Base-by-base conservation (phyloP, 192 early-diverging fungal genomes). In the Backusella westeae region DNA sequence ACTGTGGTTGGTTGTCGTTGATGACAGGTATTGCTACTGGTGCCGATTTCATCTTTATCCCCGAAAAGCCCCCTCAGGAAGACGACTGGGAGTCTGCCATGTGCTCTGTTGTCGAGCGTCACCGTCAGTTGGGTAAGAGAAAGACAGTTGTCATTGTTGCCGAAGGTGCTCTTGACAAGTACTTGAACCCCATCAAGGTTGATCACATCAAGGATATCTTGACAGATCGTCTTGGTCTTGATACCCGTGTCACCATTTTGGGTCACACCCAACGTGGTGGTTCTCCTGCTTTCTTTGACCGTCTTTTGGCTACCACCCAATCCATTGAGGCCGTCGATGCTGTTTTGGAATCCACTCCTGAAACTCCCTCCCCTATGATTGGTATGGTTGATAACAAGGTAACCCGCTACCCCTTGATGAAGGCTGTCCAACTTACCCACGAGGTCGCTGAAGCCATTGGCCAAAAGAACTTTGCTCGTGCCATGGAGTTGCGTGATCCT, bases 251-350 rank as follows among this genome's bases (percentile, higher is more conserved):
- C 72, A 99, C 97, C 5, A 94, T 89, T 23, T 84, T 99, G 42
- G 97, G 97, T 14, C 97, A 99, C 76, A 94, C 96, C 34, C 97
- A 99, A 85, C 89, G 97, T 63, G 97, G 97, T 78, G 97, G 97
- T 12, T 87, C 90, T 7, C 96, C 97, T 10, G 91, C 91, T 76
- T 92, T 92, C 39, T 97, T 90, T 83, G 97, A 99, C 84, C 90
- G 97, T 38, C 96, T 94, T 79, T 80, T 98, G 83, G 96, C 93
- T 32, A 99, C 96, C 3, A 90, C 96, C 73, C 97, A 99, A 84
- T 95, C 95, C 68, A 94, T 93, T 17, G 94, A 94, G 78, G 97
- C 97, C 12, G 93, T 99, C 21, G 94, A 99, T 66, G 97, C 95
- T 15, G 95, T 97, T 23, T 76, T 99, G 74, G 86, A 87, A 38